Base-by-base conservation (phyloP, 805 yeast genomes). In the Scheffersomyces spartinae region DNA sequence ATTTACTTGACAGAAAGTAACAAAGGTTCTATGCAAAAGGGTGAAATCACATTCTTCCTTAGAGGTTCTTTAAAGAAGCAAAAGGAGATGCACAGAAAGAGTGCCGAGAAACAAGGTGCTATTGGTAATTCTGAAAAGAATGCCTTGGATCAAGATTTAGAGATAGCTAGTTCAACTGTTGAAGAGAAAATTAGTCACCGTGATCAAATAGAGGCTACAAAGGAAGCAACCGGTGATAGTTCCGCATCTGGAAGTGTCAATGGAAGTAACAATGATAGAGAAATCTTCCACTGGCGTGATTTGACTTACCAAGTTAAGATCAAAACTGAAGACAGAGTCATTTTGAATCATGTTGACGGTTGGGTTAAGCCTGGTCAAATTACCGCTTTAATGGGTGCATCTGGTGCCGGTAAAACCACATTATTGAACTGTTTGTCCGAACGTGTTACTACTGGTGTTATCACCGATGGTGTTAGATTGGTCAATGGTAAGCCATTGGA, bases 211-310 rank as follows among this genome's bases (percentile, higher is more conserved):
- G n/a, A n/a, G n/a, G n/a, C n/a, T n/a, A n/a, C n/a, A n/a, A n/a
- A n/a, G n/a, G n/a, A n/a, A n/a, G n/a, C n/a, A n/a, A n/a, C n/a
- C n/a, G n/a, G n/a, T n/a, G n/a, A n/a, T n/a, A n/a, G n/a, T n/a
- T n/a, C n/a, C n/a, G n/a, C n/a, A n/a, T n/a, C n/a, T n/a, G n/a
- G n/a, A n/a, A n/a, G n/a, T n/a, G n/a, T n/a, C n/a, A n/a, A n/a
- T n/a, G n/a, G n/a, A n/a, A n/a, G n/a, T 39, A 36, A 9, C 36
- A 41, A 10, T 30, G 49, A 16, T 32, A 38, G 15, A 13, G 73
- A 71, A 26, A 70, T 75, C 20, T 78, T 78, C 65, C 82, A 74
- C 43, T 80, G 93, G 93, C 68, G 71, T 49, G 68, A 80, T 43
- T 72, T 80, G 22, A 68, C 77, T 42, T 80, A 78, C 44, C 79